Percentiles rank a stretch among this genome's conserved stretches.
Conservation (phyloP, 108 stramenopile genomes). For the Discostella pseudostelligera region DNA sequence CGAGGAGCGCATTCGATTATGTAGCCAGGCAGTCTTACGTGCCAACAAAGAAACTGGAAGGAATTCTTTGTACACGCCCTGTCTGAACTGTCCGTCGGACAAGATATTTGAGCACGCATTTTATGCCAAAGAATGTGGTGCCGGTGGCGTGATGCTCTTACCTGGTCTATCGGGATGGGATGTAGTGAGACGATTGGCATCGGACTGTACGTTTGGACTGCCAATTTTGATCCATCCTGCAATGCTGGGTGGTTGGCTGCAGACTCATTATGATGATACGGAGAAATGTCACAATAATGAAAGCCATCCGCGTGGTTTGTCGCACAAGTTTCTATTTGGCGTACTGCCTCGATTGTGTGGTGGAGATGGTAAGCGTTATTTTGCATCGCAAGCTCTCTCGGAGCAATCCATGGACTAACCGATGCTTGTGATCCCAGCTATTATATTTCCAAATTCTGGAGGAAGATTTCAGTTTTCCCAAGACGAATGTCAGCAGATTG, state of each 20-base stretch:
- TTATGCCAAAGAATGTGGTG: conserved; percentile 26
- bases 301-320: conserved; percentile 25
- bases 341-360: conserved; percentile 25
- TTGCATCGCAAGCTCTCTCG: neutral
- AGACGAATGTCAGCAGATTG: conserved; percentile 19
- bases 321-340: conserved; percentile 32
- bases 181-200: conserved; percentile 20
- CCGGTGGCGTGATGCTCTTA: conserved; percentile 29
- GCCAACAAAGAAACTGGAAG: conserved; percentile 35
- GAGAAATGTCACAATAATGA: conserved; percentile 4
- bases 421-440: neutral
- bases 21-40: conserved; percentile 20
- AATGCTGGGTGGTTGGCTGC: conserved; percentile 34
- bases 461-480: conserved; percentile 23
- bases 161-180: conserved; percentile 31
- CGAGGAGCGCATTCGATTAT: conserved; percentile 23
- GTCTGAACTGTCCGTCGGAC: conserved; percentile 29
- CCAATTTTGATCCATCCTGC: conserved; percentile 35
- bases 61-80: conserved; percentile 31
- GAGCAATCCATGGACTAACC: neutral
- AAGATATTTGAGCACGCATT: conserved; percentile 14
- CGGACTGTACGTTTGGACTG: conserved; percentile 18
- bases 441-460: conserved; percentile 25
- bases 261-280: neutral
- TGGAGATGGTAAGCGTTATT: conserved; percentile 14